These are phyloP conservation scores for Porogramme epimiltina DNA, from an alignment of 1,284 basidiomycete genomes.

Conservation along the genomic window DNA sequence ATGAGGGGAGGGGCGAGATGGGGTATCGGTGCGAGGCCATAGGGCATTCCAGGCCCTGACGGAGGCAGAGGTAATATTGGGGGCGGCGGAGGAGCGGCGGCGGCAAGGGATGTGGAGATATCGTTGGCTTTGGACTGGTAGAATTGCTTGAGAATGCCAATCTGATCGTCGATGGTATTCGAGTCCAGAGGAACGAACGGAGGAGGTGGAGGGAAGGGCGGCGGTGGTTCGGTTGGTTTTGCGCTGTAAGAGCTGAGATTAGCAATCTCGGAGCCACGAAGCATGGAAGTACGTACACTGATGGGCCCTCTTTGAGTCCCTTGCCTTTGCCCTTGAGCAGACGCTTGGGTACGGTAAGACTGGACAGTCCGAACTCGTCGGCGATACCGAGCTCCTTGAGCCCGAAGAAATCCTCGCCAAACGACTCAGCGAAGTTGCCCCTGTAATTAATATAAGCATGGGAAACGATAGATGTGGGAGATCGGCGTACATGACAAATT, in stretches of 20 bases:
- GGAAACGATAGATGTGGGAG: neutral
- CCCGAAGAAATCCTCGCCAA: conserved; percentile 95
- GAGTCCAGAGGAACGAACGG: conserved; percentile 74
- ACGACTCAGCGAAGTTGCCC: conserved; percentile 84
- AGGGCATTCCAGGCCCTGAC: neutral
- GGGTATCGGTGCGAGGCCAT: conserved; percentile 1
- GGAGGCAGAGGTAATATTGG: neutral
- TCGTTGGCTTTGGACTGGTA: conserved; percentile 62
- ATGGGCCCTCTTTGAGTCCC: conserved; percentile 39
- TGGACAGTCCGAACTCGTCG: conserved; percentile 81
- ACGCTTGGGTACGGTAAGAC: conserved; percentile 77
- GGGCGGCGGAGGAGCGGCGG: conserved; percentile 5
- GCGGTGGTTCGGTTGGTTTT: conserved; percentile 75
- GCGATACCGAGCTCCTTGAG: conserved; percentile 89
- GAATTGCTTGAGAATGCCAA: conserved; percentile 83
- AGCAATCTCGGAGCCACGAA: conserved; percentile 2
- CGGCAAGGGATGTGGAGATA: conserved; percentile 33
- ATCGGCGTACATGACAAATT: conserved; percentile 63
- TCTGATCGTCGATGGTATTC: conserved; percentile 71
- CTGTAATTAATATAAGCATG: conserved; percentile 36
- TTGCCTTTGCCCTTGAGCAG: conserved; percentile 74
- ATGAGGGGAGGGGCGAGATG: neutral
- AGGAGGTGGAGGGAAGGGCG: conserved; percentile 86
- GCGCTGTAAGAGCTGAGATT: conserved; percentile 37
- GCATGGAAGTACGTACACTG: conserved; percentile 45